These are phyloP conservation scores for Rosa rugosa DNA, from an alignment of 306 rosid species.

Conservation along the genomic window DNA sequence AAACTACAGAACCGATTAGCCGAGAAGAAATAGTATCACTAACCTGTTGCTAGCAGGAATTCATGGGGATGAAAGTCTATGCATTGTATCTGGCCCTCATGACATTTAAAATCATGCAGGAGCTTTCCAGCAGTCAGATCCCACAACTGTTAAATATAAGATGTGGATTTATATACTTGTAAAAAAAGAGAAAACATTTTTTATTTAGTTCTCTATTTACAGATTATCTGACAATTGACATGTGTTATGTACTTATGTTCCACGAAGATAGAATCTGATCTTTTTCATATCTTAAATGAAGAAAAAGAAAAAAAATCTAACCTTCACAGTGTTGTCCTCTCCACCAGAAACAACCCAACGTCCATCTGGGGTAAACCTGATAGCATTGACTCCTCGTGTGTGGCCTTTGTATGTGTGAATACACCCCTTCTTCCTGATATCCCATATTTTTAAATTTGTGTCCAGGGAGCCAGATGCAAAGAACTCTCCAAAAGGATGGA, in stretches of 20 bases:
- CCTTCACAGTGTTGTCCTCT: constrained; percentile 99
- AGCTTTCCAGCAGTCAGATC: constrained; percentile 98
- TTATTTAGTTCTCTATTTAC: not conserved
- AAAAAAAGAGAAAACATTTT: not conserved
- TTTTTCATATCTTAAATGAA: not conserved
- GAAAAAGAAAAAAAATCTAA: constrained; percentile 26
- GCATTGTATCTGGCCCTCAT: constrained; percentile 95
- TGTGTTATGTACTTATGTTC: not conserved
- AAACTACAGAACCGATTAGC: not conserved
- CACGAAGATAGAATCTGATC: not conserved
- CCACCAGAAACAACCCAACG: constrained; percentile 99
- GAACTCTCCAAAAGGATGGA: constrained; percentile 99
- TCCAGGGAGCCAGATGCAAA: constrained; percentile 98
- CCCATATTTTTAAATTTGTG: constrained; percentile 99
- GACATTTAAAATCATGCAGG: constrained; percentile 89
- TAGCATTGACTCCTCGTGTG: constrained; percentile 97
- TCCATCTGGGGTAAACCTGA: constrained; percentile 99
- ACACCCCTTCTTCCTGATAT: constrained; percentile 97
- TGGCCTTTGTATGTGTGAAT: constrained; percentile 99
- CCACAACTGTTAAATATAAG: constrained; percentile 70
- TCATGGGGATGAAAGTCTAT: constrained; percentile 98
- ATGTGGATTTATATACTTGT: constrained; percentile 14
- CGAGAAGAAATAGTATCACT: constrained; percentile 31
- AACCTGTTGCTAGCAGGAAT: constrained; percentile 97
- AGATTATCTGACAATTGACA: not conserved